Base-by-base conservation (phyloP, 1,139 yeast species). In the Yamadazyma triangularis region DNA sequence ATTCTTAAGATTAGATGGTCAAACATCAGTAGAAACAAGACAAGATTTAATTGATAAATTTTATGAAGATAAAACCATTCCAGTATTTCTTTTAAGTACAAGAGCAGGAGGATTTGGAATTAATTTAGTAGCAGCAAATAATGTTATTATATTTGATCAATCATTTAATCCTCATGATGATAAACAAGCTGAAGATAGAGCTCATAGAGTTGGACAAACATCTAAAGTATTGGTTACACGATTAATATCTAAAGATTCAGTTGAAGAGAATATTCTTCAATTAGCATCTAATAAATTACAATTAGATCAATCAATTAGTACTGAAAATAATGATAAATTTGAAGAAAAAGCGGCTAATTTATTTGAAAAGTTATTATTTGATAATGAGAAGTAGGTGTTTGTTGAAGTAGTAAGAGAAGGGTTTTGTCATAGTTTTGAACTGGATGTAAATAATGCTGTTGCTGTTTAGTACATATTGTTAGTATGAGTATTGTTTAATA, bases 81-180 rank as follows among this genome's bases (percentile, higher is more conserved):
- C 95, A 0, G 84, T 91, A 4, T 91, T 91, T 48, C 66, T 91
- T 33, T 65, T 91, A 26, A 85, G 96, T 8, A 91, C 99, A 3
- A 87, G 86, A 52, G 98, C 98, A 0, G 99, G 98, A 49, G 98
- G 98, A 1, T 91, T 91, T 60, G 98, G 98, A 37, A 91, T 91
- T 57, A 91, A 91, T 51, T 71, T 91, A 45, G 94, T 95, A 3
- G 94, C 96, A 48, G 98, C 99, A 8, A 91, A 88, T 51, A 78
- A 82, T 39, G 98, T 91, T 3, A 72, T 91, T 32, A 85, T 93
- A 23, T 89, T 80, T 49, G 99, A 91, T 53, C 91, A 88, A 53
- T 83, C 95, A 28, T 91, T 91, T 60, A 91, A 91, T 48, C 99
- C 99, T 0, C 98, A 93, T 54, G 98, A 91, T 55, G 99, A 91